A percentile compares a stretch with the other conserved stretches of the same genome.
Conservation (phyloP, 2,329 filamentous ascomycete species). For the Amesomyces nigricolor region DNA sequence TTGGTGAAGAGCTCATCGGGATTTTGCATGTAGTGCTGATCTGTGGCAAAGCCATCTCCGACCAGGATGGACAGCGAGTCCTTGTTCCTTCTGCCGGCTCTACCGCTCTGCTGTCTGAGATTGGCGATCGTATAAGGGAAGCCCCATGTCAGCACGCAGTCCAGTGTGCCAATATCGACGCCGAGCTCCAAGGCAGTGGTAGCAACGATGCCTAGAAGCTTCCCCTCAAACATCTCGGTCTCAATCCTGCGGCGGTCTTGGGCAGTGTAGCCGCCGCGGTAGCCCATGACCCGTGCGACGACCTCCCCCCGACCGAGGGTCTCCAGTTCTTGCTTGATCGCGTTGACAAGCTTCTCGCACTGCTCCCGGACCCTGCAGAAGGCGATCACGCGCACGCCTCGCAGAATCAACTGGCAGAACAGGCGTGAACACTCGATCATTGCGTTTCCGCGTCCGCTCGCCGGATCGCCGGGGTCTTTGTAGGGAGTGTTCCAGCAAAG, state of each 20-base stretch:
- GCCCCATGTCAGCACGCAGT: conserved; percentile 88
- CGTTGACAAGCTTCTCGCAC: conserved; percentile 77
- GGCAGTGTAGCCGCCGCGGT: conserved; percentile 89
- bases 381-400: conserved; percentile 85
- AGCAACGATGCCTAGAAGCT: conserved; percentile 85
- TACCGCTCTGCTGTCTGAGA: conserved; percentile 86
- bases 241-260: conserved; percentile 87
- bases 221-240: conserved; percentile 93
- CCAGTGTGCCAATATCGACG: conserved; percentile 89
- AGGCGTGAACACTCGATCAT: conserved; percentile 82
- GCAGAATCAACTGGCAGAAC: conserved; percentile 82
- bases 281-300: conserved; percentile 81
- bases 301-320: conserved; percentile 69
- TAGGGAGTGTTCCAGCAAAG: conserved; percentile 97
- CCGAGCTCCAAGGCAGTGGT: conserved; percentile 91
- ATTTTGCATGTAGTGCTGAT: conserved; percentile 96
- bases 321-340: conserved; percentile 72
- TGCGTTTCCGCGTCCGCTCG: conserved; percentile 77
- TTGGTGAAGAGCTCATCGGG: conserved; percentile 90
- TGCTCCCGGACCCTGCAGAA: conserved; percentile 86
- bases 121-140: conserved; percentile 97
- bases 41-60: conserved; percentile 81
- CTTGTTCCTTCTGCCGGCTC: conserved; percentile 85
- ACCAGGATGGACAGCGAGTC: conserved; percentile 88
- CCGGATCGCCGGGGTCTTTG: conserved; percentile 80